These are phyloP conservation scores for Ganoderma resinaceum DNA, from an alignment of 1,284 basidiomycete species.

Conservation along the genomic window DNA sequence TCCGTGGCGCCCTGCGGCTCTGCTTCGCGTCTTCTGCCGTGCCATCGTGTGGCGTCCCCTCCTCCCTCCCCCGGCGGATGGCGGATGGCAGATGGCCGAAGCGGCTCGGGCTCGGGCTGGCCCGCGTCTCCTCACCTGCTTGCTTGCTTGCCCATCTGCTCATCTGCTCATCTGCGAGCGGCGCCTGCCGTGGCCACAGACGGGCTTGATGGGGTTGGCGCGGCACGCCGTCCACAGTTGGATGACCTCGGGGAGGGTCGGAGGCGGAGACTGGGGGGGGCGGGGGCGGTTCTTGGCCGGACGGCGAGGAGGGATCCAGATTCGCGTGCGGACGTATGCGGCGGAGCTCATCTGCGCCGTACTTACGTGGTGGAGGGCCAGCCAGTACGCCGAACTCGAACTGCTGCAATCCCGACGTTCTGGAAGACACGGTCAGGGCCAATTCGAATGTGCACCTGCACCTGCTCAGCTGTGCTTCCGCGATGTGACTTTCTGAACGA, in stretches of 20 bases:
- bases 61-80: too few species aligned
- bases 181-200: too few species aligned
- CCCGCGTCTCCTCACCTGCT: neutral
- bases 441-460: neutral
- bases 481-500: neutral
- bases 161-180: too few species aligned
- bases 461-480: neutral
- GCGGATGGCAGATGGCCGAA: neutral
- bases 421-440: neutral
- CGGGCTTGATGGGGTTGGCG: neutral
- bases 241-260: too few species aligned
- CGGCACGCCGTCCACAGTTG: too few species aligned
- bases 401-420: neutral
- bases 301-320: neutral
- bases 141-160: too few species aligned
- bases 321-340: neutral
- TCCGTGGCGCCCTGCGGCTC: neutral
- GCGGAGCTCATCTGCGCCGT: neutral
- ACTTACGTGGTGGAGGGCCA: too few species aligned
- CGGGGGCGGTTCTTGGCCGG: neutral
- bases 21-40: neutral
- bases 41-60: too few species aligned
- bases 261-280: neutral
- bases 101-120: neutral
- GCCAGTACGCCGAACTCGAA: neutral